Percentiles rank a stretch among this genome's conserved stretches.
phyloP scores from a whole-genome alignment of 1,139 yeast genomes.

The Magnusiomyces sp. region DNA sequence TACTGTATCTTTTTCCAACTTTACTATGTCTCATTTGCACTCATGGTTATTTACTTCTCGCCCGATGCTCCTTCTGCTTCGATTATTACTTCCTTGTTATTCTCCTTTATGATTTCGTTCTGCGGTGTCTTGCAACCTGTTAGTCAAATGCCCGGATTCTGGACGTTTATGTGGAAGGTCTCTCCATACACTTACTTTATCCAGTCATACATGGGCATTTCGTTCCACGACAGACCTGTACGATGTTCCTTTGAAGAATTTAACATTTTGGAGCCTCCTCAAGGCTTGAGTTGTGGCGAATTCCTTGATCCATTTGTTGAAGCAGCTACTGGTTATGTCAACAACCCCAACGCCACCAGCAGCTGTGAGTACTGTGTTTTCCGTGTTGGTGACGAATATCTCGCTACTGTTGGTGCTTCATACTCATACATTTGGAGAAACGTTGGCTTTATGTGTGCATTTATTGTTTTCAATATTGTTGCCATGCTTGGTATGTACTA shows the following conservation, averaged over 20 bases:
- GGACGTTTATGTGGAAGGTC: conserved; percentile 49
- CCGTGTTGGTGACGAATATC: conserved; percentile 38
- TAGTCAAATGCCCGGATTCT: conserved; percentile 45
- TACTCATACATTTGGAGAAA: conserved; percentile 54
- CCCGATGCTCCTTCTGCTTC: conserved; percentile 43
- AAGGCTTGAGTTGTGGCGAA: conserved; percentile 40
- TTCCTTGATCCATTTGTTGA: conserved; percentile 36
- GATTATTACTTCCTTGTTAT: conserved; percentile 40
- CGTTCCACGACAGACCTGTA: conserved; percentile 38
- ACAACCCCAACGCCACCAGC: conserved; percentile 35
- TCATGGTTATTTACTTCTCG: conserved; percentile 38
- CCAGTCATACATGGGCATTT: conserved; percentile 38
- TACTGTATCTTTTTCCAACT: conserved; percentile 39
- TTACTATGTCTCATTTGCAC: conserved; percentile 41
- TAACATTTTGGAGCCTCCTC: conserved; percentile 42
- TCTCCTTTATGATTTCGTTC: conserved; percentile 44
- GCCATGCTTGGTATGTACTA: conserved; percentile 40
- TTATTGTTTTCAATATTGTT: conserved; percentile 45
- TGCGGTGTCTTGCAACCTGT: conserved; percentile 51
- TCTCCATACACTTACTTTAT: conserved; percentile 52
- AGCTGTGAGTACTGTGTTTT: conserved; percentile 43
- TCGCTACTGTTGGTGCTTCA: conserved; percentile 34
- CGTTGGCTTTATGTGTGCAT: conserved; percentile 51
- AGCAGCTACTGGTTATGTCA: conserved; percentile 38
- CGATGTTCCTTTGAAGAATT: conserved; percentile 41